A percentile compares a stretch with the other conserved stretches of the same genome.
Conservation (phyloP, 495 filamentous ascomycete genomes). For the Venustampulla echinocandica region DNA sequence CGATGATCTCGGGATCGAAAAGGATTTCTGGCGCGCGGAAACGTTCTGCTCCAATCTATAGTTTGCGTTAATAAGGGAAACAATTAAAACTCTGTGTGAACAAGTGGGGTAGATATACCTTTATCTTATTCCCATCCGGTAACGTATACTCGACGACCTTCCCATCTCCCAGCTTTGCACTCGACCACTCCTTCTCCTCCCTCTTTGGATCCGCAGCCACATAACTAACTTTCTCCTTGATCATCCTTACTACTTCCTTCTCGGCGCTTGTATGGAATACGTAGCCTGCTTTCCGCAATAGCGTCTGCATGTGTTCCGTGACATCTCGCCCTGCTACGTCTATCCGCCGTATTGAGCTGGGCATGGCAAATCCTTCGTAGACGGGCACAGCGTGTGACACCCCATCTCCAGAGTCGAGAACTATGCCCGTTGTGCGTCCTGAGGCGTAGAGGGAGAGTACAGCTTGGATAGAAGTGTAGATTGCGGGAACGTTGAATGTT, state of each 20-base stretch:
- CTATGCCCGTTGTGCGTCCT: constrained; percentile 91
- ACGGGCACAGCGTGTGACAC: constrained; percentile 97
- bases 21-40: constrained; percentile 96
- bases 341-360: constrained; percentile 85
- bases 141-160: constrained; percentile 80
- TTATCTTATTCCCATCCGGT: constrained; percentile 87
- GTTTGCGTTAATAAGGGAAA: background rate
- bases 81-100: background rate
- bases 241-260: constrained; percentile 92
- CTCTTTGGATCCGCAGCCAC: constrained; percentile 84
- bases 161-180: constrained; percentile 47
- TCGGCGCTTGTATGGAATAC: constrained; percentile 97
- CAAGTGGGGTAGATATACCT: constrained; percentile 39
- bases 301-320: constrained; percentile 86
- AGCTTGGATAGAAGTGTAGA: constrained; percentile 96
- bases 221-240: constrained; percentile 93
- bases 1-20: constrained; percentile 95
- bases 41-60: constrained; percentile 77
- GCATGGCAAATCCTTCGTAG: constrained; percentile 96
- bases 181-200: constrained; percentile 94
- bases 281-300: constrained; percentile 86
- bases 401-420: constrained; percentile 90
- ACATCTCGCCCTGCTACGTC: constrained; percentile 98
- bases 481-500: constrained; percentile 94
- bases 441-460: constrained; percentile 95